Percentiles rank a stretch among this genome's conserved stretches.
Conservation (phyloP, 257 asterid genomes). For the Rehmannia glutinosa region DNA sequence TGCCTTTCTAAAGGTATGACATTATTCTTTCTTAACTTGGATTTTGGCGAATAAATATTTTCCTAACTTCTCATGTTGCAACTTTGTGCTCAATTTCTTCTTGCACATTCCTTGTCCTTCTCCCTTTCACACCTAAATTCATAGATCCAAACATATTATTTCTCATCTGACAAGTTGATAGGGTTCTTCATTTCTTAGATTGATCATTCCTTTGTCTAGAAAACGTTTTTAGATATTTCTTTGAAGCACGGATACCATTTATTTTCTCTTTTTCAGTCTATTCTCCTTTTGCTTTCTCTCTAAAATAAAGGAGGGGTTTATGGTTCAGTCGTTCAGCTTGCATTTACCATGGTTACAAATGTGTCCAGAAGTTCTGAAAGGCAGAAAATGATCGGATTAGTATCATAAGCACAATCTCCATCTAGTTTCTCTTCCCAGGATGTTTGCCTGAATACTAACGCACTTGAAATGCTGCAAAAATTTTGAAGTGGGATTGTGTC, state of each 20-base stretch:
- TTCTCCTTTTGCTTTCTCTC: neutral
- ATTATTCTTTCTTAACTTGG: constrained; percentile 10
- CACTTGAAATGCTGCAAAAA: neutral
- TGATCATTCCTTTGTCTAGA: neutral
- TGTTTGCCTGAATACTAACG: neutral
- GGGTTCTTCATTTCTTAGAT: neutral
- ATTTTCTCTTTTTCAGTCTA: constrained; percentile 3
- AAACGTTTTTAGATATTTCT: neutral
- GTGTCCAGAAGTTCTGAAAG: neutral
- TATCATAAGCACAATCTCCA: neutral
- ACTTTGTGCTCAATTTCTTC: neutral
- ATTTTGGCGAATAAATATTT: neutral
- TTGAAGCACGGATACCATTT: neutral
- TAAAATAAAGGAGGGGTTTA: neutral
- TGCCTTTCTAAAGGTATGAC: constrained; percentile 80
- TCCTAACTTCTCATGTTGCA: no score
- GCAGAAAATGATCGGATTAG: neutral
- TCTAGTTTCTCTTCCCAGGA: constrained; percentile 10
- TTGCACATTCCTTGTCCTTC: neutral
- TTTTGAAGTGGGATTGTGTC: neutral
- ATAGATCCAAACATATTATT: neutral
- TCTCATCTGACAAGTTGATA: constrained; percentile 1
- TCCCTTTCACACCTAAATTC: neutral
- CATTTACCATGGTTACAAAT: constrained; percentile 9
- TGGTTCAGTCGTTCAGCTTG: constrained; percentile 15